Base-by-base conservation (phyloP, 139 green algal species). In the Chlorella sp. region DNA sequence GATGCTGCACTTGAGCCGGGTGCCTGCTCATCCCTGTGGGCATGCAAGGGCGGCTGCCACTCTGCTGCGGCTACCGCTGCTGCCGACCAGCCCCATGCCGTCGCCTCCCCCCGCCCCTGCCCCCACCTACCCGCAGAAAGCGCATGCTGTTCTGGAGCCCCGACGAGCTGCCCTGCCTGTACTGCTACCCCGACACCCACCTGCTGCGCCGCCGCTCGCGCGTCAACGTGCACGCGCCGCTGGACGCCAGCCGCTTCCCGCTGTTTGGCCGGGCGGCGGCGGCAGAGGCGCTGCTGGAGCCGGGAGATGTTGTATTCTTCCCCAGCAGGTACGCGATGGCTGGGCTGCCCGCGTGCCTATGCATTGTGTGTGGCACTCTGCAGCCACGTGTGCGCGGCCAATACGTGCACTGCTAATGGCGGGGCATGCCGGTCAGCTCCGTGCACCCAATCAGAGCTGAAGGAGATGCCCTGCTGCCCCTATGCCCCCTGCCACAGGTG, bases 121-220 rank as follows among this genome's bases (percentile, higher is more conserved):
- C 9, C 41, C 20, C 40, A 19, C 40, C 43, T 40, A 1, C 26
- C 30, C 14, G 56, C 77, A 83, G 77, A 41, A 83, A 83, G 77
- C 60, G 77, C 77, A 83, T 83, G 77, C 77, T 74, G 38, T 83
- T 83, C 40, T 83, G 77, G 77, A 40, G 28, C 40, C 77, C 77
- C 77, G 77, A 73, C 60, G 13, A 73, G 58, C 60, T 74, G 77
- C 77, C 77, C 9, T 24, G 24, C 36, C 60, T 83, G 28, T 83
- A 83, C 77, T 43, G 14, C 60, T 83, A 83, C 60, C 77, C 77
- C 60, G 77, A 83, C 60, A 41, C 58, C 20, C 77, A 83, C 77
- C 60, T 83, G 41, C 58, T 83, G 77, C 77, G 77, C 60, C 77
- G 77, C 30, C 77, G 77, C 77, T 83, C 77, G 0, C 58, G 77